Percentiles rank a stretch among this genome's conserved stretches.
phyloP scores from a whole-genome alignment of 2,329 filamentous ascomycete genomes.

The Ambrosiella xylebori region DNA sequence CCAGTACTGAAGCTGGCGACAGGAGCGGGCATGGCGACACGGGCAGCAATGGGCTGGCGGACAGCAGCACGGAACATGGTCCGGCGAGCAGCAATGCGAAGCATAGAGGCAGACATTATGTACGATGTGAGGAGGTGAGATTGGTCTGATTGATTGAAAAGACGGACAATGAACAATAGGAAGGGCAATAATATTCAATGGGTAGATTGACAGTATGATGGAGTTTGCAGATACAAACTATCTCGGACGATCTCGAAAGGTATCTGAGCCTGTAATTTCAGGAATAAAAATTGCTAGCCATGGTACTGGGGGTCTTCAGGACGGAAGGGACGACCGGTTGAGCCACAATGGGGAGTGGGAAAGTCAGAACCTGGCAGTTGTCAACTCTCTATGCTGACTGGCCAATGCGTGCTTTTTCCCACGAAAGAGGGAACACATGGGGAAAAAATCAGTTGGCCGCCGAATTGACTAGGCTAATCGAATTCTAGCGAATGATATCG shows the following conservation, averaged over 20 bases:
- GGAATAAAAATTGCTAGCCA: conserved; percentile 8
- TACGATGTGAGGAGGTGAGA: conserved; percentile 15
- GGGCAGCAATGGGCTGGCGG: conserved; percentile 42
- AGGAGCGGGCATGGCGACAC: conserved; percentile 33
- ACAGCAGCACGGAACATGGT: conserved; percentile 40
- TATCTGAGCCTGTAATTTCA: conserved; percentile 13
- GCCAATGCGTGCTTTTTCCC: conserved; percentile 10
- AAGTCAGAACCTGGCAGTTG: too few species aligned
- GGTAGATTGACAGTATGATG: conserved; percentile 7
- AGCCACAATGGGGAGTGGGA: too few species aligned
- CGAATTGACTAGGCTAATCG: background rate
- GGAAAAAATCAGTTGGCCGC: conserved; percentile 6
- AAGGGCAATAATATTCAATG: conserved; percentile 7
- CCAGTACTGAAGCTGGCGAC: conserved; percentile 35
- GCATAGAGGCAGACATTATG: conserved; percentile 48
- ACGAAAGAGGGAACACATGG: conserved; percentile 10
- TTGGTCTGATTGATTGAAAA: conserved; percentile 3
- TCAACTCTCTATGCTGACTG: background rate
- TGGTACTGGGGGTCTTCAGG: background rate
- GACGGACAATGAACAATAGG: conserved; percentile 1
- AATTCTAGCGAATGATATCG: conserved; percentile 9
- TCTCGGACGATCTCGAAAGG: conserved; percentile 7
- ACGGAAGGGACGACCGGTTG: background rate
- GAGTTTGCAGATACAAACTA: conserved; percentile 6
- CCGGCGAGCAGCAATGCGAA: conserved; percentile 56